Evolutionary conservation across 352 stramenopile genomes (phyloP), one percentile per base, ranked within the genome.

Genomic region (Aphanomyces euteiches): DNA sequence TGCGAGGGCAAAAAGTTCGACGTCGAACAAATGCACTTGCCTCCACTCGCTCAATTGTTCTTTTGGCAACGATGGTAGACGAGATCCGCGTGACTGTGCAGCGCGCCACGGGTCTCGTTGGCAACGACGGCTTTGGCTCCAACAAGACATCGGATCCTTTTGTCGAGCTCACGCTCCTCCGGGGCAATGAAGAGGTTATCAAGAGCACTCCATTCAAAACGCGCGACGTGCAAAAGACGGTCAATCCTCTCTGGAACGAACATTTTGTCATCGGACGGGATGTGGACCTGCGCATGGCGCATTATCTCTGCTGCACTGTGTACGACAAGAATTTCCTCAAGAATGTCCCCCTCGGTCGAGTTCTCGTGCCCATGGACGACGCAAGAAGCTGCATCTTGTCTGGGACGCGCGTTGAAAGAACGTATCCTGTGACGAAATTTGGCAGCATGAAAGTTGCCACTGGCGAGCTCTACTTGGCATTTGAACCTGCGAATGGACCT

Each of bases 181-280:
- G 90, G 63, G 87, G 82, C n/a, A 84, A 80, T 43, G 79, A 76
- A 43, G 64, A 70, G 12, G 3, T 61, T 1, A 21, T 70, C 64
- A 70, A 70, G 28, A 77, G 77, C 0, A 82, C 73, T 8, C 61
- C 69, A 15, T 90, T 81, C 67, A 87, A 89, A 73, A 93, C 85
- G 47, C 79, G 81, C 34, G 79, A 85, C 21, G 60, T 82, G n/a
- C 88, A 89, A 76, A 90, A 91, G 72, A 90, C 83, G 63, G 64
- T 93, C 3, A 69, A 72, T 7, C 85, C 85, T 19, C 45, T 77
- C 15, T 93, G 85, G 85, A 60, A 88, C 69, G 80, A 90, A 66
- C 75, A 72, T 43, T 91, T 90, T 54, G 56, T 87, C 0, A 74
- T 93, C 41, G 85, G 83, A 10, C 81, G 88, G 40, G 76, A 73